These are phyloP conservation scores for Gnaphalium uliginosum DNA, from an alignment of 129 eudicot genomes.

Conservation along the genomic window DNA sequence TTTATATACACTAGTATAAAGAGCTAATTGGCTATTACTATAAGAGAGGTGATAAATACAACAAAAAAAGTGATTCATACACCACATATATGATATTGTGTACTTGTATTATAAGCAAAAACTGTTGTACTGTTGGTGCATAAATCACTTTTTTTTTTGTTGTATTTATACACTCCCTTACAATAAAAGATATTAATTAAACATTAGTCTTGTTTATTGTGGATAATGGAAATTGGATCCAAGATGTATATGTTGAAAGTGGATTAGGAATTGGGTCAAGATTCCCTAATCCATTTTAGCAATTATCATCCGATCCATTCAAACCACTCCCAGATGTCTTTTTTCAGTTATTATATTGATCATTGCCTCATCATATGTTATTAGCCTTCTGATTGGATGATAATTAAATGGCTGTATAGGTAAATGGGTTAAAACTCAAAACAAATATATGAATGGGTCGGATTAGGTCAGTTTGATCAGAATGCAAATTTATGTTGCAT, in stretches of 20 bases:
- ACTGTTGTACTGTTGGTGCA: too few relatives aligned
- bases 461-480: background rate
- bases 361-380: slow-evolving; percentile 23
- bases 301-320: slow-evolving; percentile 36
- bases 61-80: too few relatives aligned
- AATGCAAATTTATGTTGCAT: background rate
- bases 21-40: too few relatives aligned
- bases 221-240: slow-evolving; percentile 5
- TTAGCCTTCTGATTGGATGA: background rate
- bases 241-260: slow-evolving; percentile 24
- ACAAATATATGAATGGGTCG: background rate
- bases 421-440: background rate
- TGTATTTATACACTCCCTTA: too few relatives aligned
- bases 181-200: too few relatives aligned
- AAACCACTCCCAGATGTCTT: slow-evolving; percentile 35
- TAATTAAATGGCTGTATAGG: background rate
- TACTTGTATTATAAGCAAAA: too few relatives aligned
- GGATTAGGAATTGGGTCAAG: slow-evolving; percentile 35
- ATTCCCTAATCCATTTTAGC: slow-evolving; percentile 31
- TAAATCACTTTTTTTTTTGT: too few relatives aligned
- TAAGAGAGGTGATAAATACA: too few relatives aligned
- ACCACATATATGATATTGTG: too few relatives aligned
- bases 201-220: background rate
- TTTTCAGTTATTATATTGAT: slow-evolving; percentile 20
- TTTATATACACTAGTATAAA: too few relatives aligned